Evolutionary conservation across 2,329 filamentous ascomycete species (phyloP), one percentile per base, ranked within the genome.

Genomic region (Sphaerulina populicola): DNA sequence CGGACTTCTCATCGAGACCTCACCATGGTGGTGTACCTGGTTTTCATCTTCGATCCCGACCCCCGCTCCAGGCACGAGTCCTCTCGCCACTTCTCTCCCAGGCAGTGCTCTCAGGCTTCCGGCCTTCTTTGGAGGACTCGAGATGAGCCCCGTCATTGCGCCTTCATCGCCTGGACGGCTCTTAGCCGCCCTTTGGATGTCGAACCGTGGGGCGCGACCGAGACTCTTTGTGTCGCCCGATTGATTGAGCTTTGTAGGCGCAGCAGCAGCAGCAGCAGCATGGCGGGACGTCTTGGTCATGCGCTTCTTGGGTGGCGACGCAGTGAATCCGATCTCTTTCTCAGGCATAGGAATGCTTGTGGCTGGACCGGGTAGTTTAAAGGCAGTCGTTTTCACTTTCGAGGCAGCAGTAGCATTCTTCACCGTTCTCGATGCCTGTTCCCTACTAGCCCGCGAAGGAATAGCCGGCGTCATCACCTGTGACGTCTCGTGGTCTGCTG

Each of bases 121-220:
- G 67, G 51, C 50, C 50, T 64, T 65, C 54, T 66, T 72, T 6
- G 65, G 60, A 35, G 64, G 60, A 54, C 60, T 62, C 31, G 48
- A 47, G 2, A 61, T 44, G 8, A 62, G 57, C 21, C 52, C 50
- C 12, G 51, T 35, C 29, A 23, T 33, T n/a, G 47, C 44, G 2
- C 47, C 50, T 8, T 53, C 52, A 3, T 49, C 44, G 15, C 47
- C 50, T 12, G 36, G 37, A 46, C 43, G 41, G 40, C 50, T 44
- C 44, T 46, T 44, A 35, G 52, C 44, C 23, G 41, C 40, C 38
- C 42, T 52, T 18, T 43, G 49, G 27, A 64, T 56, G 38, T 65
- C 63, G 21, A 65, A 56, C 42, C 61, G 62, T 6, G 62, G 57
- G 27, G 46, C 39, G 42, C 38, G 27, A 15, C 58, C 53, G n/a